Base-by-base conservation (phyloP, 257 asterid species). In the Lithospermum erythrorhizon region DNA sequence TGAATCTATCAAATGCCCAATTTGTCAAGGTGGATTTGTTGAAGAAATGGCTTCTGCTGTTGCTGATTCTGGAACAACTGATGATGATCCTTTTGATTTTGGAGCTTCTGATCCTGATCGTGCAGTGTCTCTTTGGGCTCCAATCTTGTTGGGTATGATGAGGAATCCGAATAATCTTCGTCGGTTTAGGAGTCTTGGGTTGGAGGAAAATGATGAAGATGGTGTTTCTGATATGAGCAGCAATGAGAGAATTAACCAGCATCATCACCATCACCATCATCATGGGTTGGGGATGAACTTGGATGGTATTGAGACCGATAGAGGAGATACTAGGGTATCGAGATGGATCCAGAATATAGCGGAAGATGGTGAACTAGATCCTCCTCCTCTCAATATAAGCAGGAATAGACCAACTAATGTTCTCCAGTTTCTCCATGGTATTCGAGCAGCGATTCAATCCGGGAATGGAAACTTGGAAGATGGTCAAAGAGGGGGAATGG, bases 71-170 rank as follows among this genome's bases (percentile, higher is more conserved):
- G 37, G 21, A 6, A 67, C 37, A 54, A 76, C 65, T 19, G 77
- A 81, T 21, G 58, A 79, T n/a, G 58, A 1, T 61, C 57, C 81
- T 24, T 72, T 58, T 7, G 84, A 69, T 72, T 41, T 80, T 20
- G 85, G 80, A 51, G 84, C 75, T 23, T 23, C 77, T 0, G 96
- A 84, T 61, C 71, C 89, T 16, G 91, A 89, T 22, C 87, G 81
- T 0, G 93, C 87, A 55, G 83, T 84, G 68, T 81, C 97, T 70
- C 84, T 87, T 15, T 89, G 93, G 97, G 94, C 95, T 25, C 95
- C 94, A 17, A 78, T 89, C 72, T 72, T 86, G 66, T 82, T 84
- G 0, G 95, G 94, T 27, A 81, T 86, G 93, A 77, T 89, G 80
- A 75, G 72, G 52, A 79, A 72, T 57, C 78, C 84, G 14, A 81